These are phyloP conservation scores for Hymenotorrendiella dingleyae DNA, from an alignment of 2,329 filamentous ascomycete species.

Conservation along the genomic window DNA sequence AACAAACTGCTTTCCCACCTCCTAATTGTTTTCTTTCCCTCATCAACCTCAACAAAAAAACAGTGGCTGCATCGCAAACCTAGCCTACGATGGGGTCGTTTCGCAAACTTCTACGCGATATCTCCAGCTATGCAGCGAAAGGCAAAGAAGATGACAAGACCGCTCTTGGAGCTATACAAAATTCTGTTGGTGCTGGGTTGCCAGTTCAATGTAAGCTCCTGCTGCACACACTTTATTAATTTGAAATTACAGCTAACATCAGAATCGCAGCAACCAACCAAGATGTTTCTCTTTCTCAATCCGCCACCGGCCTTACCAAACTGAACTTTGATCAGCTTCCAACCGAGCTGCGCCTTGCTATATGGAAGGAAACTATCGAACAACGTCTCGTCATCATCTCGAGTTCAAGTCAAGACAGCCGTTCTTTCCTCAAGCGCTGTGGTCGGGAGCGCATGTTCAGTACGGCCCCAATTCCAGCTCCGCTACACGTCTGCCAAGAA, in stretches of 20 bases:
- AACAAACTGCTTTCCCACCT: not conserved
- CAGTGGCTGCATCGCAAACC: not conserved
- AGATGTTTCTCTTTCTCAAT: not conserved
- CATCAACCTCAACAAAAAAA: not conserved
- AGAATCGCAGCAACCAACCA: not conserved
- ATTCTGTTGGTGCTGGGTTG: no score
- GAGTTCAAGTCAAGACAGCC: not conserved
- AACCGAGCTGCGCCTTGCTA: not conserved
- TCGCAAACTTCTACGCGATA: no score
- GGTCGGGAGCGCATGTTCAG: not conserved
- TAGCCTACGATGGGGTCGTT: not conserved
- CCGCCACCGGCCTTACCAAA: not conserved
- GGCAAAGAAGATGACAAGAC: no score
- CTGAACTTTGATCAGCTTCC: not conserved
- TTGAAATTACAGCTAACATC: not conserved
- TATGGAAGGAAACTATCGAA: not conserved
- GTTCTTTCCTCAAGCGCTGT: not conserved
- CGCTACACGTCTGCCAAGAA: not conserved
- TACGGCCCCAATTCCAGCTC: not conserved
- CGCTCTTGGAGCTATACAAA: no score
- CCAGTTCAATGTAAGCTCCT: no score
- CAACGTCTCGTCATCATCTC: not conserved
- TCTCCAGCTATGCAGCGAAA: no score
- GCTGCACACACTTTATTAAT: not conserved
- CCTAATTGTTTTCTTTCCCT: not conserved